phyloP scores from a whole-genome alignment of 352 stramenopile species.

The Pythium diclinum region DNA sequence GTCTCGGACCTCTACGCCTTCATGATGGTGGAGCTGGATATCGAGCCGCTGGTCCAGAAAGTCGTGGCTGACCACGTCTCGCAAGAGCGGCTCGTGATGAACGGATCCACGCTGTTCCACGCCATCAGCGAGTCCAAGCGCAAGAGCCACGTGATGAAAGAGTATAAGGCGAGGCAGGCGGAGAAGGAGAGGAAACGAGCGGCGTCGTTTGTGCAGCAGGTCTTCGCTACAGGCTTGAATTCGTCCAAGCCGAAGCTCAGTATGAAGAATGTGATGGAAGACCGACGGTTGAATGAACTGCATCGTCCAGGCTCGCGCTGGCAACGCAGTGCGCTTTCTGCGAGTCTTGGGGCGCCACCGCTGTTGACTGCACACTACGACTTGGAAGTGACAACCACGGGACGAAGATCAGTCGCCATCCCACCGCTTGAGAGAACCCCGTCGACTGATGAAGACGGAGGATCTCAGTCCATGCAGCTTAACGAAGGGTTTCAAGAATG shows the following conservation, averaged over 20 bases:
- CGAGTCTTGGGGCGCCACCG: conserved; percentile 20
- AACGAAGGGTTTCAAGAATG: not conserved
- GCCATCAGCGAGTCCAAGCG: conserved; percentile 41
- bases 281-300: not conserved
- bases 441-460: not conserved
- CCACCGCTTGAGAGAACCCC: conserved; percentile 2
- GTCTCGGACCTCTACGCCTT: conserved; percentile 54
- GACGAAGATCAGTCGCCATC: not conserved
- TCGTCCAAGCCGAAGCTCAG: conserved; percentile 1
- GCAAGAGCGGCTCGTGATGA: conserved; percentile 43
- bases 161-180: conserved; percentile 35
- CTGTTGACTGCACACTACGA: conserved; percentile 34
- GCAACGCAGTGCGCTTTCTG: conserved; percentile 2
- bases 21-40: conserved; percentile 48
- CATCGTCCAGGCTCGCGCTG: not conserved
- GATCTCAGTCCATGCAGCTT: not conserved
- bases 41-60: conserved; percentile 50
- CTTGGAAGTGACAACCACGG: conserved; percentile 10
- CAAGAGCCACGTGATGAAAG: conserved; percentile 33
- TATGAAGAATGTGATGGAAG: not conserved
- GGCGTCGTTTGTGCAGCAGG: conserved; percentile 34
- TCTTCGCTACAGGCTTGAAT: conserved; percentile 24
- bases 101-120: conserved; percentile 39
- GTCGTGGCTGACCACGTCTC: conserved; percentile 37
- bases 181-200: conserved; percentile 36